A percentile compares a stretch with the other conserved stretches of the same genome.
Evolutionary conservation across 75 land plant genomes (phyloP).

Genomic region (Pinus albicaulis): DNA sequence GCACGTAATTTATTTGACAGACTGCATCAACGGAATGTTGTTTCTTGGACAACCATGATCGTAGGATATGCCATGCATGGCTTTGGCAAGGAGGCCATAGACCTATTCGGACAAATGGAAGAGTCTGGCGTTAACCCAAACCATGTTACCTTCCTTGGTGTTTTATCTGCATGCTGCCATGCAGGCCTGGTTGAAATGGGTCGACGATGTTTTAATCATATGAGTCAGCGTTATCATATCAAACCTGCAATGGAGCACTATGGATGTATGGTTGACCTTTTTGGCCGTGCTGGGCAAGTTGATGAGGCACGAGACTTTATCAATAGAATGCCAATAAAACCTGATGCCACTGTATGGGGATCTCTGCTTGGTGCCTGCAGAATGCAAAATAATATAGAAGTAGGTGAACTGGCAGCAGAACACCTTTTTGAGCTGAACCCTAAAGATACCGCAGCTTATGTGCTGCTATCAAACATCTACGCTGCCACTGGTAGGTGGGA

Average conservation of each 20-base stretch:
- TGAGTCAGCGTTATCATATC: slow-evolving; percentile 22
- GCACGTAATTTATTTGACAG: slow-evolving; percentile 54
- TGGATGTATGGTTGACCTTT: slow-evolving; percentile 15
- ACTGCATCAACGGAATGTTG: slow-evolving; percentile 32
- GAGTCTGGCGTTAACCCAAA: slow-evolving; percentile 36
- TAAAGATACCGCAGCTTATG: slow-evolving; percentile 5
- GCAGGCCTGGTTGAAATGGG: slow-evolving; percentile 68
- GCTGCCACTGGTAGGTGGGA: slow-evolving; percentile 9
- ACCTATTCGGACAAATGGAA: slow-evolving; percentile 44
- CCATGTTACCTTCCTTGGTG: slow-evolving; percentile 38
- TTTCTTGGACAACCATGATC: slow-evolving; percentile 72
- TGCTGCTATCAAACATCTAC: slow-evolving; percentile 19
- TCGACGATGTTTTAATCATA: slow-evolving; percentile 32
- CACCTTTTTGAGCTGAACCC: slow-evolving; percentile 9
- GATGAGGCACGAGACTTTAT: slow-evolving; percentile 14
- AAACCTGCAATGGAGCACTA: slow-evolving; percentile 19
- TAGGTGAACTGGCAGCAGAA: slow-evolving; percentile 8
- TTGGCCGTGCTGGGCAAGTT: slow-evolving; percentile 22
- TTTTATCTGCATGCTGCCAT: slow-evolving; percentile 63
- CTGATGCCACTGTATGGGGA: slow-evolving; percentile 10
- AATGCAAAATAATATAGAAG: slow-evolving; percentile 8
- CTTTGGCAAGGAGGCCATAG: slow-evolving; percentile 35
- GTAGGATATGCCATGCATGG: slow-evolving; percentile 63
- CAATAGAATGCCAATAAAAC: slow-evolving; percentile 1
- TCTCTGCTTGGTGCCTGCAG: slow-evolving; percentile 16